Evolutionary conservation across 2,329 filamentous ascomycete genomes (phyloP).

Genomic region (Fusarium clavum): DNA sequence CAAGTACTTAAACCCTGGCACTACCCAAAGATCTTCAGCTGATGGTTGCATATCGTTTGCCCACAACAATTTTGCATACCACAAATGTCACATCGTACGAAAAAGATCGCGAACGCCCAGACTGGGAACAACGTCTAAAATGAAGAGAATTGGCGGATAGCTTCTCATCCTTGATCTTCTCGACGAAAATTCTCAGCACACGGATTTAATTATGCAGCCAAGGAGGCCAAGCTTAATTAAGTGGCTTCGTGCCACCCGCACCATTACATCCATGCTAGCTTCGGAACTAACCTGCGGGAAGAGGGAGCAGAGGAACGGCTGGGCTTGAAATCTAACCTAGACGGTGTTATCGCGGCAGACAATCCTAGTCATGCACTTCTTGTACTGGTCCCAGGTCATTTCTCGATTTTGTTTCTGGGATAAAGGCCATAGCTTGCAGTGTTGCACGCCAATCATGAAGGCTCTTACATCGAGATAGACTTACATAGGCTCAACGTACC

Average conservation of each 20-base stretch:
- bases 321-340: background rate
- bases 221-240: background rate
- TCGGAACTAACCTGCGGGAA: conserved; percentile 8
- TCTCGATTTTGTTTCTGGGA: background rate
- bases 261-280: conserved; percentile 8
- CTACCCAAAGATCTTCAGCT: background rate
- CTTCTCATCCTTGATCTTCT: background rate
- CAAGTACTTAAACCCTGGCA: background rate
- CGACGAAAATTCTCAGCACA: background rate
- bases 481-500: background rate
- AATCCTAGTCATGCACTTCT: conserved; percentile 9
- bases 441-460: conserved; percentile 17
- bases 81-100: background rate
- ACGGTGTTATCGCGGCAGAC: conserved; percentile 2
- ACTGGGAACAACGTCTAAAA: background rate
- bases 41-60: background rate
- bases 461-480: background rate
- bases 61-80: background rate
- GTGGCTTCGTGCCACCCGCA: background rate
- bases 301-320: background rate
- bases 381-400: conserved; percentile 4
- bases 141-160: background rate
- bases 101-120: background rate
- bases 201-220: conserved; percentile 5
- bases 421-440: background rate